phyloP scores from a whole-genome alignment of 306 rosid species.

The Acacia crassicarpa region DNA sequence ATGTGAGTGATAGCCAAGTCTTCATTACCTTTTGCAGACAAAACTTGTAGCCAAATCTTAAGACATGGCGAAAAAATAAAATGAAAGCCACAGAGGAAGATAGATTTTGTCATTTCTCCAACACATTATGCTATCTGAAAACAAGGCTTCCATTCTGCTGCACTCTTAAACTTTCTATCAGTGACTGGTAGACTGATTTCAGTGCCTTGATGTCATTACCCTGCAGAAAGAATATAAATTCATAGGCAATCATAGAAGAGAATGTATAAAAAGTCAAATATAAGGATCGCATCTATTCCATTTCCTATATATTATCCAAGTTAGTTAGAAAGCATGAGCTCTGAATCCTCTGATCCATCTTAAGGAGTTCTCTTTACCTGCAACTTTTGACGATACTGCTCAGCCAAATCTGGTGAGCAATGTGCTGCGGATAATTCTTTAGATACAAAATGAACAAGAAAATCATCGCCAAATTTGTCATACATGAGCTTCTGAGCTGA shows the following conservation, averaged over 20 bases:
- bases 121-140: conserved; percentile 81
- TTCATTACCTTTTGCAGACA: conserved; percentile 54
- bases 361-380: conserved; percentile 51
- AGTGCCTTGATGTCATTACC: conserved; percentile 79
- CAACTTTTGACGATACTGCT: conserved; percentile 80
- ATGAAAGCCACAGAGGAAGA: conserved; percentile 29
- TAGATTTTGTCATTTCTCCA: conserved; percentile 13
- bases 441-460: conserved; percentile 27
- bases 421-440: conserved; percentile 69
- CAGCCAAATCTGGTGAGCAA: conserved; percentile 79
- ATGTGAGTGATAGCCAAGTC: conserved; percentile 1
- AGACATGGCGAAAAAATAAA: conserved; percentile 30
- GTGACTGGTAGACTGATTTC: conserved; percentile 74
- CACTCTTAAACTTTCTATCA: conserved; percentile 73
- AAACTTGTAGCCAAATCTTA: conserved; percentile 33
- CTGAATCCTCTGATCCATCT: neutral
- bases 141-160: conserved; percentile 32
- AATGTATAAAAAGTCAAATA: no score
- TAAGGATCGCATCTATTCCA: neutral
- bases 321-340: neutral
- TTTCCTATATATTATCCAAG: neutral
- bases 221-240: conserved; percentile 45
- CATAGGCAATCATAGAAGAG: neutral
- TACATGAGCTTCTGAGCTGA: conserved; percentile 95
- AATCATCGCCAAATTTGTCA: conserved; percentile 89